phyloP scores from a whole-genome alignment of 768 basidiomycete genomes.

The Hericium erinaceus region DNA sequence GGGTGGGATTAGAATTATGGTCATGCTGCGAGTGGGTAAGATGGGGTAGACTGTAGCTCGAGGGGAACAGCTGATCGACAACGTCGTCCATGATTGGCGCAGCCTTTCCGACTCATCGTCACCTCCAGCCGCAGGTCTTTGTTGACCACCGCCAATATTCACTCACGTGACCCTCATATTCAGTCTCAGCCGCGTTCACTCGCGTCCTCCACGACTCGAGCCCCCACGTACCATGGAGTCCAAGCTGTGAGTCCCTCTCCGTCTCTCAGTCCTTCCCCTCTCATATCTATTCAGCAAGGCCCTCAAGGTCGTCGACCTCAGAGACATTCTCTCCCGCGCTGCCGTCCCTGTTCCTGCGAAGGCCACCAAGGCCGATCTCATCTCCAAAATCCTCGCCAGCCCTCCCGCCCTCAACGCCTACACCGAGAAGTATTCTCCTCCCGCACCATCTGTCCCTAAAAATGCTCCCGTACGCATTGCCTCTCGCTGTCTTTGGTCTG shows the following conservation, averaged over 20 bases:
- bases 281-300: constrained; percentile 31
- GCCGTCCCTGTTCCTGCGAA: constrained; percentile 39
- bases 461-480: constrained; percentile 22
- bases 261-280: constrained; percentile 1
- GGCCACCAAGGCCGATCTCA: constrained; percentile 59
- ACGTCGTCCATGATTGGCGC: constrained; percentile 30
- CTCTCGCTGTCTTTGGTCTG: not conserved
- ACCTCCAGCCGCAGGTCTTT: too few relatives aligned
- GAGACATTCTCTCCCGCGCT: constrained; percentile 48
- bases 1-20: constrained; percentile 1
- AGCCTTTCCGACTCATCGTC: constrained; percentile 3
- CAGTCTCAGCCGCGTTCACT: not conserved
- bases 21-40: constrained; percentile 24
- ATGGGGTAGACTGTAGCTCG: constrained; percentile 41
- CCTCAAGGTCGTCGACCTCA: constrained; percentile 67
- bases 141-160: not conserved
- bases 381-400: constrained; percentile 48
- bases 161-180: not conserved
- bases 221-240: constrained; percentile 24
- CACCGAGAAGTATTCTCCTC: constrained; percentile 20
- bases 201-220: not conserved
- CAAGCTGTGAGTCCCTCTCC: constrained; percentile 24
- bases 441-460: constrained; percentile 5
- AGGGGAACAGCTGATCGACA: constrained; percentile 54
- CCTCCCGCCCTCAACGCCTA: constrained; percentile 43